phyloP scores from a whole-genome alignment of 495 filamentous ascomycete species.

The Lentithecium fluviatile region DNA sequence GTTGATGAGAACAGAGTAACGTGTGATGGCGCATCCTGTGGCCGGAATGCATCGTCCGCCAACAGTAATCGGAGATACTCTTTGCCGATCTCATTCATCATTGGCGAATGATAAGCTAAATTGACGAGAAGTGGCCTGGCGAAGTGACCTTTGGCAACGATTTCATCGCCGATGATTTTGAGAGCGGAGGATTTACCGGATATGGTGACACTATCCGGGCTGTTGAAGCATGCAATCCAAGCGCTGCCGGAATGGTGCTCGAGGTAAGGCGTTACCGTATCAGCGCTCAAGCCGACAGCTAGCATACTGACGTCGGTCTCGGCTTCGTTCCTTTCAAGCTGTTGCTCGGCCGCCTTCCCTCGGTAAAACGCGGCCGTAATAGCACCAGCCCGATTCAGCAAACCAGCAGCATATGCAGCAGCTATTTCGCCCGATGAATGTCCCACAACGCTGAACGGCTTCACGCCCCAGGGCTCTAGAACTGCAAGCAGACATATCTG shows the following conservation, averaged over 20 bases:
- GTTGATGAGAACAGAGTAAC: constrained; percentile 4
- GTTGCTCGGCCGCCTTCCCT: neutral
- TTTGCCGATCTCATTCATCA: constrained; percentile 37
- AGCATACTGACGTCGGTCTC: constrained; percentile 1
- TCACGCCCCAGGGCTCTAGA: constrained; percentile 4
- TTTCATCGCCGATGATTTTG: neutral
- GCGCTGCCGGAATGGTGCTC: neutral
- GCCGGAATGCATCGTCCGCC: neutral
- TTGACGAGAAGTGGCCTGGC: constrained; percentile 35
- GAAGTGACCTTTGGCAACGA: constrained; percentile 24
- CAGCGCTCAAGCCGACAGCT: constrained; percentile 9
- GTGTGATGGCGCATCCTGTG: too few species aligned
- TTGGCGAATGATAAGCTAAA: constrained; percentile 42
- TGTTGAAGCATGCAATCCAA: constrained; percentile 18
- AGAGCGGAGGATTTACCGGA: neutral
- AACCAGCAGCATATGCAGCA: constrained; percentile 21
- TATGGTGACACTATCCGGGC: constrained; percentile 9
- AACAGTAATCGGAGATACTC: constrained; percentile 31
- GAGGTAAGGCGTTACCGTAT: neutral
- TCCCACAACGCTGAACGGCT: constrained; percentile 11
- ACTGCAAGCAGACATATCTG: constrained; percentile 17
- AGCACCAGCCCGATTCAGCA: neutral
- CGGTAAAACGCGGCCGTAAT: constrained; percentile 16
- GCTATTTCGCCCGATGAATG: constrained; percentile 29
- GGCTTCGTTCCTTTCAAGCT: neutral